A percentile compares a stretch with the other conserved stretches of the same genome.
These are phyloP conservation scores for Fusarium sp. DNA, from an alignment of 2,329 filamentous ascomycete species.

Conservation along the genomic window DNA sequence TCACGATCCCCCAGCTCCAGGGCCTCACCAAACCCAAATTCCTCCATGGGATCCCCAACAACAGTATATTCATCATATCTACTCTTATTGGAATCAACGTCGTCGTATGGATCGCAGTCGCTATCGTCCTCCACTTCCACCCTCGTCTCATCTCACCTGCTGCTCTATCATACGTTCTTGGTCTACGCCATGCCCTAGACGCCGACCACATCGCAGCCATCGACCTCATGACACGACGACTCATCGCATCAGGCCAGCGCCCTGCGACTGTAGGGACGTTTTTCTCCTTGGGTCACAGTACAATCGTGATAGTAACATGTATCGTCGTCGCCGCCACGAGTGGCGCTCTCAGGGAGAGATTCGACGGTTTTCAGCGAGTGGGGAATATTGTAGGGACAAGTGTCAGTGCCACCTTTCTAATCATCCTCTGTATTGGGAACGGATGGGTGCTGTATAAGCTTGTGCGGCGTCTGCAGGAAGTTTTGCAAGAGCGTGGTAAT, in stretches of 20 bases:
- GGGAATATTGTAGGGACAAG: slow-evolving; percentile 92
- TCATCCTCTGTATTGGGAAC: slow-evolving; percentile 86
- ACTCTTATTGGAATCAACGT: slow-evolving; percentile 65
- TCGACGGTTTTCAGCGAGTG: slow-evolving; percentile 81
- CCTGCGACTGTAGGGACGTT: slow-evolving; percentile 95
- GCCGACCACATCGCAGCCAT: slow-evolving; percentile 93
- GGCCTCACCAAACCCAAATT: slow-evolving; percentile 47
- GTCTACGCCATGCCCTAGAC: slow-evolving; percentile 93
- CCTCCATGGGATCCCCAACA: slow-evolving; percentile 50
- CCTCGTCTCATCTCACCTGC: slow-evolving; percentile 80
- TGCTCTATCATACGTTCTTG: slow-evolving; percentile 87
- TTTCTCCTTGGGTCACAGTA: slow-evolving; percentile 94
- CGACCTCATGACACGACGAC: slow-evolving; percentile 91
- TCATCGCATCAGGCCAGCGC: slow-evolving; percentile 85
- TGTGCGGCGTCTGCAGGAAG: slow-evolving; percentile 72
- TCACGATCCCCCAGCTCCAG: slow-evolving; percentile 32
- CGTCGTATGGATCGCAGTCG: slow-evolving; percentile 66
- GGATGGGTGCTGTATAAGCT: slow-evolving; percentile 86
- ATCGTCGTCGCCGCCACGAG: slow-evolving; percentile 92
- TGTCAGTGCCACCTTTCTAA: slow-evolving; percentile 84
- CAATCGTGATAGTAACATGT: slow-evolving; percentile 90
- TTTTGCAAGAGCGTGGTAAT: slow-evolving; percentile 60
- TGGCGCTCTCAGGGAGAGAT: slow-evolving; percentile 82
- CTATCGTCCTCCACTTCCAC: slow-evolving; percentile 65
- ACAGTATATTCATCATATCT: slow-evolving; percentile 62